phyloP scores from a whole-genome alignment of 139 green algal genomes.

The Tetratostichococcus sp. region DNA sequence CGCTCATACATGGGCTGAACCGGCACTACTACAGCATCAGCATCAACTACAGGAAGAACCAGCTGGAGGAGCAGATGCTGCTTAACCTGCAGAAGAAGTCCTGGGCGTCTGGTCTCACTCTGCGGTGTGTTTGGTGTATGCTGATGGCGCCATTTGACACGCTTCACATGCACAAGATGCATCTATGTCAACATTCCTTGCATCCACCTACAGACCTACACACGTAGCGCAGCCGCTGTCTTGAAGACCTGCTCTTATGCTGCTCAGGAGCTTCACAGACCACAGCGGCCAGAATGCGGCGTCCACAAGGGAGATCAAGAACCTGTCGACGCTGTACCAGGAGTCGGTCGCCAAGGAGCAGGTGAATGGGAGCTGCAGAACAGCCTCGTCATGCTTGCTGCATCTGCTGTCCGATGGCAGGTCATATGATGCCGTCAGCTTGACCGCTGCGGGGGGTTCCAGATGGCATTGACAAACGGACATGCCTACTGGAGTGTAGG shows the following conservation, averaged over 20 bases:
- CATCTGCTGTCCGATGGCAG: too few relatives aligned
- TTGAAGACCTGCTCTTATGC: not conserved
- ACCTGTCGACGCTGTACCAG: not conserved
- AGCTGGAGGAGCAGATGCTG: slow-evolving; percentile 98
- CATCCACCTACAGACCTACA: too few relatives aligned
- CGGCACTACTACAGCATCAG: slow-evolving; percentile 99
- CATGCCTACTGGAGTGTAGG: too few relatives aligned
- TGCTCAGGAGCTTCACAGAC: not conserved
- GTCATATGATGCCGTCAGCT: too few relatives aligned
- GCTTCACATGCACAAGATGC: too few relatives aligned
- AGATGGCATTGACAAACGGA: too few relatives aligned
- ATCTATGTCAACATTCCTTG: too few relatives aligned
- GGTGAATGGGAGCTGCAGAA: slow-evolving; percentile 50
- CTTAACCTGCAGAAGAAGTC: slow-evolving; percentile 93
- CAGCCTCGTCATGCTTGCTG: too few relatives aligned
- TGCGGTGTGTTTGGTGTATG: slow-evolving; percentile 29
- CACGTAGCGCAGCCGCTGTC: not conserved
- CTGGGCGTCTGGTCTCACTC: slow-evolving; percentile 85
- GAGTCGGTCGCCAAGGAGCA: not conserved
- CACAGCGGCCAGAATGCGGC: not conserved
- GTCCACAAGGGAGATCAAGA: not conserved
- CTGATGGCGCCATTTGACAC: not conserved
- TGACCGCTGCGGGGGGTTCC: too few relatives aligned
- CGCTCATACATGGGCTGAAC: slow-evolving; percentile 97
- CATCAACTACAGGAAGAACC: slow-evolving; percentile 98